Conservation (phyloP, 2,329 filamentous ascomycete genomes). For the Lachnellula arida region DNA sequence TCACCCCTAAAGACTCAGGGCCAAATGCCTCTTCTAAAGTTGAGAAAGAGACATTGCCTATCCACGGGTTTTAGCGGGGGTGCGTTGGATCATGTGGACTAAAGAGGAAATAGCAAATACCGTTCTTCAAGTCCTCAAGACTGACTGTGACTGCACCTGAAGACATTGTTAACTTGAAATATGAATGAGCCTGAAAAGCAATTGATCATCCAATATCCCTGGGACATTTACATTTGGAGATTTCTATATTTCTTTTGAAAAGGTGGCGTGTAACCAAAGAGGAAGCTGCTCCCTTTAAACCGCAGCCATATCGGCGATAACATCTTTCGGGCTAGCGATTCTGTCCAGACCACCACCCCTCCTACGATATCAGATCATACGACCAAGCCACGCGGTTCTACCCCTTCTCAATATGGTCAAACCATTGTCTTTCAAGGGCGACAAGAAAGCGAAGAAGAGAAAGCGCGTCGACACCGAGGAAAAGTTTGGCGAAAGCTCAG, state of each 20-base stretch:
- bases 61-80: constrained; percentile 10
- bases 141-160: constrained; percentile 45
- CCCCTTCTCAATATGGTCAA: constrained; percentile 64
- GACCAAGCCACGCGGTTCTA: background rate
- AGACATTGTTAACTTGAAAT: constrained; percentile 18
- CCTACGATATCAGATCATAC: background rate
- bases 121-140: constrained; percentile 54
- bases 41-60: constrained; percentile 63
- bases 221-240: background rate
- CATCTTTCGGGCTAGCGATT: background rate
- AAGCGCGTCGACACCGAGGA: constrained; percentile 59
- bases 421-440: constrained; percentile 90
- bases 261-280: background rate
- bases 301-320: background rate
- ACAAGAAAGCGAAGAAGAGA: constrained; percentile 90
- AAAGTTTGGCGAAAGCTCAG: constrained; percentile 32
- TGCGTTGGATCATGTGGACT: background rate
- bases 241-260: background rate
- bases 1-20: constrained; percentile 82
- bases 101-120: constrained; percentile 40
- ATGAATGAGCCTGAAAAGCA: background rate
- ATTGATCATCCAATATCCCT: too few species aligned
- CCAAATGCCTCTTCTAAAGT: constrained; percentile 79
- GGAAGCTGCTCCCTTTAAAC: background rate
- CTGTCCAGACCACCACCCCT: background rate